A percentile compares a stretch with the other conserved stretches of the same genome.
phyloP scores from a whole-genome alignment of 73 alveolate genomes.

The Tetrahymena borealis region DNA sequence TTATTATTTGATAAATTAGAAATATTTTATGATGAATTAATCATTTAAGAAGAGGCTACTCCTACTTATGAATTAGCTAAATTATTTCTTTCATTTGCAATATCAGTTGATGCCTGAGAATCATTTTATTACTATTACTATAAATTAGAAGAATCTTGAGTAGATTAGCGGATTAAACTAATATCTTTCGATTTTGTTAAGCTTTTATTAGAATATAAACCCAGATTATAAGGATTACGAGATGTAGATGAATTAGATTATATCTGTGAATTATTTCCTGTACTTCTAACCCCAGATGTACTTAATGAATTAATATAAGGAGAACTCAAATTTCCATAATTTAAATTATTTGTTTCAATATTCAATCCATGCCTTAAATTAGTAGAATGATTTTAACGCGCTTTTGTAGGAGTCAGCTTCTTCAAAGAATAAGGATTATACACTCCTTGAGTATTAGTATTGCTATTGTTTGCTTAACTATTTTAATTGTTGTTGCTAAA shows the following conservation, averaged over 20 bases:
- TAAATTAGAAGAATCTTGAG: not conserved
- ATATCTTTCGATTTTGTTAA: not conserved
- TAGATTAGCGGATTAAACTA: not conserved
- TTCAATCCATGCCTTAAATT: not conserved
- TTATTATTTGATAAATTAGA: not conserved
- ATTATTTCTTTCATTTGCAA: not conserved
- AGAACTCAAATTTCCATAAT: not conserved
- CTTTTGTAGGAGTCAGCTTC: not conserved
- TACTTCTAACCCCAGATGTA: not conserved
- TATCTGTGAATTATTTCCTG: not conserved
- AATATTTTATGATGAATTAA: too few species aligned
- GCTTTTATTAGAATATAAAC: not conserved
- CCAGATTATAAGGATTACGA: not conserved
- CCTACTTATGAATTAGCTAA: not conserved
- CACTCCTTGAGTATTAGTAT: not conserved
- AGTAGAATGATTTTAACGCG: not conserved
- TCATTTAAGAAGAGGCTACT: not conserved
- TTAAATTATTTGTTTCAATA: not conserved
- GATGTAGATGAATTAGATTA: not conserved
- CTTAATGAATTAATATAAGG: not conserved
- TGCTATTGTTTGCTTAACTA: not conserved
- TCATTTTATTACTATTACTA: not conserved
- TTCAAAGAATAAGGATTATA: not conserved
- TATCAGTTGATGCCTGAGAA: not conserved
- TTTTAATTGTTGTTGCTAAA: not conserved